Conservation (phyloP, 2,329 filamentous ascomycete species). For the Hymenoscyphus fraxineus region DNA sequence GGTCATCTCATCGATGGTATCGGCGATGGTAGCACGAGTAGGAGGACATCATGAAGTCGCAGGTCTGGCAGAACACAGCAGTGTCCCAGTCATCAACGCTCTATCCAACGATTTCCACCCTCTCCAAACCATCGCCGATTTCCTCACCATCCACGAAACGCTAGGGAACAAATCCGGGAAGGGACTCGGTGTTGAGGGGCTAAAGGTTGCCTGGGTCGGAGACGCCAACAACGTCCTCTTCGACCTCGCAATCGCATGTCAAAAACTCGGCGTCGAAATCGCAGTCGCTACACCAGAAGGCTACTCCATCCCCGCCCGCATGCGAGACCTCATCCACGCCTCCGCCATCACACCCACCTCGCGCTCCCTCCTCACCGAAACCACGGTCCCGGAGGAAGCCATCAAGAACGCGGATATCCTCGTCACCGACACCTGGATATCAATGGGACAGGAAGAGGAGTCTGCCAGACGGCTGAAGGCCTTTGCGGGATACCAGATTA, state of each 20-base stretch:
- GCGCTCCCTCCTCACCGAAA: constrained; percentile 67
- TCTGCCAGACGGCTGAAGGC: constrained; percentile 70
- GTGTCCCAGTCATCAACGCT: constrained; percentile 80
- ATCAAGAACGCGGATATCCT: constrained; percentile 83
- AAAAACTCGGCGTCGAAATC: constrained; percentile 84
- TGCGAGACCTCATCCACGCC: constrained; percentile 68
- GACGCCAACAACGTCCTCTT: constrained; percentile 97
- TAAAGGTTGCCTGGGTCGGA: constrained; percentile 94
- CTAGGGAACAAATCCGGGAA: constrained; percentile 41
- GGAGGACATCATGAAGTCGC: constrained; percentile 72
- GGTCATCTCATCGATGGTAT: constrained; percentile 92
- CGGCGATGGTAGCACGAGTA: constrained; percentile 76
- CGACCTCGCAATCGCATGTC: constrained; percentile 81
- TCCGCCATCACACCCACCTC: constrained; percentile 54
- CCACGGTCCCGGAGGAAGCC: constrained; percentile 74
- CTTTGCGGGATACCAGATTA: constrained; percentile 90
- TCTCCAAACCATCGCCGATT: constrained; percentile 90
- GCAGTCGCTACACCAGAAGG: constrained; percentile 81
- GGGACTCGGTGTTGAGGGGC: constrained; percentile 66
- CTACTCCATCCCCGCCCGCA: constrained; percentile 74
- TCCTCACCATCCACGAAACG: constrained; percentile 80
- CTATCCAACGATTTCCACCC: constrained; percentile 91
- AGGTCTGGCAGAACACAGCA: constrained; percentile 66
- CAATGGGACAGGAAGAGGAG: constrained; percentile 95
- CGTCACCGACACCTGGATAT: constrained; percentile 97